Evolutionary conservation across 345 rosid genomes (phyloP).

Genomic region (Euphorbia peplus): DNA sequence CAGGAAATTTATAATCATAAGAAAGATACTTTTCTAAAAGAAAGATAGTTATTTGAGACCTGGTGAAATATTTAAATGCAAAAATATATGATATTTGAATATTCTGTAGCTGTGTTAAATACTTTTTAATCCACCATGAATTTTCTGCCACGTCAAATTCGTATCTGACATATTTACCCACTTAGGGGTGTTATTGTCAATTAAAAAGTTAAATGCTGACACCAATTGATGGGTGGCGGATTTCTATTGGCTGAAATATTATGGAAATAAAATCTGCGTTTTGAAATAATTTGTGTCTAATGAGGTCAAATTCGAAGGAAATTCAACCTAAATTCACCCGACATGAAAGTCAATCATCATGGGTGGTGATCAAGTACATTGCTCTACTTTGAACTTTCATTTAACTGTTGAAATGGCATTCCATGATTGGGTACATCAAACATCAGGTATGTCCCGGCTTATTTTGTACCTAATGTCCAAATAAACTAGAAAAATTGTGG

Average conservation of each 20-base stretch:
- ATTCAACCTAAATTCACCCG: constrained; percentile 63
- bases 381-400: not conserved
- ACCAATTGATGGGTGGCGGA: not conserved
- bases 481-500: too few relatives aligned
- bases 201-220: not conserved
- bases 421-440: not conserved
- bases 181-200: not conserved
- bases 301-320: constrained; percentile 50
- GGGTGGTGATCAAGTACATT: not conserved
- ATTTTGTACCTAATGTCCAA: not conserved
- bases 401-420: not conserved
- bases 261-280: not conserved
- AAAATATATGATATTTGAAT: not conserved
- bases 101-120: not conserved
- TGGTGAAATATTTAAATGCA: too few relatives aligned
- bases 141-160: constrained; percentile 21
- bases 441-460: not conserved
- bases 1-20: not conserved
- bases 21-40: not conserved
- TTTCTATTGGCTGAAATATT: not conserved
- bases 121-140: constrained; percentile 1
- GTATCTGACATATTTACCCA: constrained; percentile 1
- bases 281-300: constrained; percentile 21
- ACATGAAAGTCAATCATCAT: constrained; percentile 33
- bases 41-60: not conserved